These are phyloP conservation scores for Leccinum solheimii DNA, from an alignment of 1,284 basidiomycete species.

Conservation along the genomic window DNA sequence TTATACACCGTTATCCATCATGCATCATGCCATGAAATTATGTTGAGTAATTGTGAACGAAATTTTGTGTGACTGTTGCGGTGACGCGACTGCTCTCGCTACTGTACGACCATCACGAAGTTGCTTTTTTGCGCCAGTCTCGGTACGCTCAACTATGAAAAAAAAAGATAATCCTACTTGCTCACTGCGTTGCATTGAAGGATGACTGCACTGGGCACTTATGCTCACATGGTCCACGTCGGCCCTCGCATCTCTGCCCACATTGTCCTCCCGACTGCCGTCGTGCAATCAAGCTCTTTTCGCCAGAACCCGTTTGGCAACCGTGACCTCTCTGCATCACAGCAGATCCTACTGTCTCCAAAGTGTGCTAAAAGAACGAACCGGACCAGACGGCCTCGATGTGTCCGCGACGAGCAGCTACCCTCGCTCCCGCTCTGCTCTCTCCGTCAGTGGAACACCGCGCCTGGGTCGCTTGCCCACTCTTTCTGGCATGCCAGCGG, in stretches of 20 bases:
- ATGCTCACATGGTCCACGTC: conserved; percentile 80
- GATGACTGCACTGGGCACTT: conserved; percentile 72
- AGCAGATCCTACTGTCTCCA: conserved; percentile 8
- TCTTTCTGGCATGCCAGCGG: neutral
- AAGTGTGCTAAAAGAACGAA: conserved; percentile 2
- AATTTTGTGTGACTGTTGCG: conserved; percentile 12
- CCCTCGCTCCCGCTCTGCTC: neutral
- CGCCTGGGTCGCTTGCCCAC: neutral
- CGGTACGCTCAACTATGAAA: conserved; percentile 44
- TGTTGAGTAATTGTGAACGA: neutral
- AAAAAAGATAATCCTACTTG: neutral
- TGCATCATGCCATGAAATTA: neutral
- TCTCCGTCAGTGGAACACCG: conserved; percentile 2
- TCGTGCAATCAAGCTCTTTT: conserved; percentile 17
- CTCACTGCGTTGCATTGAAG: conserved; percentile 36
- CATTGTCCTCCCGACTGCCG: conserved; percentile 13
- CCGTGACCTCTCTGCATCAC: neutral
- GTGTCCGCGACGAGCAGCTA: neutral
- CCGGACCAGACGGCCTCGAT: neutral
- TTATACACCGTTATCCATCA: conserved; percentile 26
- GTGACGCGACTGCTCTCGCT: conserved; percentile 1
- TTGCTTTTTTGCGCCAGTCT: conserved; percentile 42
- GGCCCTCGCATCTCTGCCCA: conserved; percentile 50
- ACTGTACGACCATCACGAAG: conserved; percentile 23
- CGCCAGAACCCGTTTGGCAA: conserved; percentile 3